A percentile compares a stretch with the other conserved stretches of the same genome.
Conservation (phyloP, 2,329 filamentous ascomycete species). For the Colletotrichum abscissum region DNA sequence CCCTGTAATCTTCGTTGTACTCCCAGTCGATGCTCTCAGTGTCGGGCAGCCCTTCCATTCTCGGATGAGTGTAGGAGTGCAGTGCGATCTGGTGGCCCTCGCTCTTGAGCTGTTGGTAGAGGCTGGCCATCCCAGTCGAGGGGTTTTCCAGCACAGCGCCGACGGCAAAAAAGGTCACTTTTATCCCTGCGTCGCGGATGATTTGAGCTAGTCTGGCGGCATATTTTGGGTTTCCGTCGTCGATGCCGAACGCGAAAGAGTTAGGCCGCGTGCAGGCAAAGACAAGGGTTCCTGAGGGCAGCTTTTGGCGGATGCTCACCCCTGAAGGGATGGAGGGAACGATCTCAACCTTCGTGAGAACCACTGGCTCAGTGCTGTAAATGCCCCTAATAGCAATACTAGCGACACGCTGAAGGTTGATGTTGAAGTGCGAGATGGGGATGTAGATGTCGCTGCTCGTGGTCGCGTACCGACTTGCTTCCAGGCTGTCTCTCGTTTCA, state of each 20-base stretch:
- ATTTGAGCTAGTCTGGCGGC: slow-evolving; percentile 62
- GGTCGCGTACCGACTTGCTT: slow-evolving; percentile 68
- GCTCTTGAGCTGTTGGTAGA: slow-evolving; percentile 72
- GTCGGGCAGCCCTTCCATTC: slow-evolving; percentile 68
- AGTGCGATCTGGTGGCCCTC: slow-evolving; percentile 76
- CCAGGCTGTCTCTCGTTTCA: slow-evolving; percentile 75
- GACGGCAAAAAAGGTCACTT: slow-evolving; percentile 79
- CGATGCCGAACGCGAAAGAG: slow-evolving; percentile 78
- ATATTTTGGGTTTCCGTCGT: slow-evolving; percentile 70
- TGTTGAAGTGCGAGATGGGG: slow-evolving; percentile 73
- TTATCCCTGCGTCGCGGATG: slow-evolving; percentile 69
- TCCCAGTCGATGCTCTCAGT: slow-evolving; percentile 70
- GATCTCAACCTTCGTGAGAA: slow-evolving; percentile 70
- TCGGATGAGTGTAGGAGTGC: slow-evolving; percentile 77
- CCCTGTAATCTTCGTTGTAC: slow-evolving; percentile 66
- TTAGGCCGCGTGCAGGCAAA: slow-evolving; percentile 75
- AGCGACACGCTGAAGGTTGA: slow-evolving; percentile 65
- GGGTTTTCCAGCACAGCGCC: slow-evolving; percentile 69
- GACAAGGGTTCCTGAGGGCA: slow-evolving; percentile 69
- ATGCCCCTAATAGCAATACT: slow-evolving; percentile 75
- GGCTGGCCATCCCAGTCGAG: slow-evolving; percentile 69
- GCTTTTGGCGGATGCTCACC: slow-evolving; percentile 67
- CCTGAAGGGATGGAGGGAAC: slow-evolving; percentile 63
- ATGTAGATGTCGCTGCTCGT: slow-evolving; percentile 70
- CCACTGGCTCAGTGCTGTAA: slow-evolving; percentile 62